Evolutionary conservation across 1,139 yeast genomes (phyloP), one percentile per base, ranked within the genome.

Genomic region (Yamadazyma blattariae): DNA sequence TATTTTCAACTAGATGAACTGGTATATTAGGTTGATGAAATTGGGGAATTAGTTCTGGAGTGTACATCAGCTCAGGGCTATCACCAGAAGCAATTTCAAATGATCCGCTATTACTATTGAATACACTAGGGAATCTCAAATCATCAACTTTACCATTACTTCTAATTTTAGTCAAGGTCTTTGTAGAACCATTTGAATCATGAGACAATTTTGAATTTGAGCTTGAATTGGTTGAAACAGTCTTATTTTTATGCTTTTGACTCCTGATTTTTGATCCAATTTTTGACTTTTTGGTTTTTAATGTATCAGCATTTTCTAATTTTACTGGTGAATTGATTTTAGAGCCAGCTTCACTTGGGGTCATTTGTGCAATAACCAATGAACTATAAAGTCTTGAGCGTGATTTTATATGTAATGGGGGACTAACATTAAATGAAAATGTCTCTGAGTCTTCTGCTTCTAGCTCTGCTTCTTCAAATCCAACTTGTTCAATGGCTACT

Each of bases 21-120:
- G 37, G 40, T 12, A 18, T 18, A 4, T 27, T 24, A 5, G 31
- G 36, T 5, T 17, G 19, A 7, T 17, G 19, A 19, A 20, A 25
- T 7, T 30, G 20, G 16, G 12, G 4, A 21, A 17, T 18, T 7
- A 26, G 7, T 29, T 26, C 34, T 15, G 34, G 34, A 12, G 34
- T 12, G 11, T 25, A 25, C n/a, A 14, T 16, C 40, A 37, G 40
- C 6, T 28, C 24, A 11, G 39, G 34, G 18, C 36, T 35, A 9
- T 33, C 41, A 16, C 25, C 35, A 3, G 41, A 33, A 10, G 25
- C 33, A 11, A 37, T 25, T 24, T 37, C 41, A 21, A 36, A 33
- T 10, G 42, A 34, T 7, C 39, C 28, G 9, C 15, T 26, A 8
- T 20, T 21, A 12, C 14, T 25, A 5, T 4, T 7, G 17, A 6